Percentiles rank a stretch among this genome's conserved stretches.
These are phyloP conservation scores for Smittium mucronatum DNA, from an alignment of 371 early-diverging fungal species.

Conservation along the genomic window DNA sequence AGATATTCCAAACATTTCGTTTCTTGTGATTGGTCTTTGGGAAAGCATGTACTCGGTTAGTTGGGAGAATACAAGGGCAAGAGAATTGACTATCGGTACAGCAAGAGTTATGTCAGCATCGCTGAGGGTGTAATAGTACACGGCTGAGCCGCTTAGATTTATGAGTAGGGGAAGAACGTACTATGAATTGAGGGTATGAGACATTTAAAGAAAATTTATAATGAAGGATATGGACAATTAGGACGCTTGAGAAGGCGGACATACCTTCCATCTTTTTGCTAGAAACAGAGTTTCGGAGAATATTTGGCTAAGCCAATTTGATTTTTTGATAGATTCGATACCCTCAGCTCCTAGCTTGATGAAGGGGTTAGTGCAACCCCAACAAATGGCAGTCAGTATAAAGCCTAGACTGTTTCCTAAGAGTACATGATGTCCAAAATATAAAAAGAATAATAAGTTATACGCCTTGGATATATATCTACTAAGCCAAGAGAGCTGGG, in stretches of 20 bases:
- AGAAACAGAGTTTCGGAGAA: slow-evolving; percentile 59
- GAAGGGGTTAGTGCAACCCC: slow-evolving; percentile 93
- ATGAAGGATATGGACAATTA: too few relatives aligned
- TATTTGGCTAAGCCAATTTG: slow-evolving; percentile 41
- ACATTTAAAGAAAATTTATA: too few relatives aligned
- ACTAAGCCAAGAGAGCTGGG: too few relatives aligned
- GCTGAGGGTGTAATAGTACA: slow-evolving; percentile 83
- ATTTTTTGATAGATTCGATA: slow-evolving; percentile 50
- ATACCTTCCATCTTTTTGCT: slow-evolving; percentile 75
- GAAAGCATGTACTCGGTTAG: slow-evolving; percentile 68
- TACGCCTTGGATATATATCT: too few relatives aligned
- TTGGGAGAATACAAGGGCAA: slow-evolving; percentile 74
- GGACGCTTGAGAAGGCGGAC: too few relatives aligned
- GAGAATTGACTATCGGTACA: slow-evolving; percentile 80
- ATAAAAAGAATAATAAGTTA: too few relatives aligned
- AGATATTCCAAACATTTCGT: slow-evolving; percentile 41
- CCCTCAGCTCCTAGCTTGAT: slow-evolving; percentile 77
- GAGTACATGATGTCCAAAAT: too few relatives aligned
- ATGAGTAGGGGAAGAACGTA: slow-evolving; percentile 74
- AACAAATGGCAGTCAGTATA: slow-evolving; percentile 65
- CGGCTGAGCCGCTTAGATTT: slow-evolving; percentile 77
- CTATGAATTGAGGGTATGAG: too few relatives aligned
- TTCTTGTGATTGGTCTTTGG: slow-evolving; percentile 49
- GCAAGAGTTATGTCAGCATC: slow-evolving; percentile 77
- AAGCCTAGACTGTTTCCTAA: slow-evolving; percentile 37